Conservation (phyloP, 2,329 filamentous ascomycete genomes). For the Cephalotrichum gorgonifer region DNA sequence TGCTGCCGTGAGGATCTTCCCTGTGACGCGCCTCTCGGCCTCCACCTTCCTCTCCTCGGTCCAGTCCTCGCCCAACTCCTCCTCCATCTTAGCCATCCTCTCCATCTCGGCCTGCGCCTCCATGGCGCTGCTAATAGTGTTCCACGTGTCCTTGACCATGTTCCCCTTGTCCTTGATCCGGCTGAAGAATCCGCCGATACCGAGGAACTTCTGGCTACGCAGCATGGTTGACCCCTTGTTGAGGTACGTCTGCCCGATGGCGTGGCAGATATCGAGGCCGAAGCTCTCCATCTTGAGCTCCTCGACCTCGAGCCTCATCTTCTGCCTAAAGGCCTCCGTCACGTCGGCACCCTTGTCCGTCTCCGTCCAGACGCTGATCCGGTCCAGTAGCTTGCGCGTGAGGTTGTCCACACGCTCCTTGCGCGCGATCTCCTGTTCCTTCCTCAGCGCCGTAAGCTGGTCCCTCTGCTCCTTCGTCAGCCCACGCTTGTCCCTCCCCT, state of each 20-base stretch:
- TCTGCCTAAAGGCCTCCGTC: constrained; percentile 82
- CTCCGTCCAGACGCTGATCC: constrained; percentile 92
- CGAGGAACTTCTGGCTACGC: constrained; percentile 93
- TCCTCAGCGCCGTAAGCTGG: constrained; percentile 78
- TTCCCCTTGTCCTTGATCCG: constrained; percentile 93
- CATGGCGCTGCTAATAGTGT: constrained; percentile 90
- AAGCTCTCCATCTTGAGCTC: constrained; percentile 99
- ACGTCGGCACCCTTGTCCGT: constrained; percentile 83
- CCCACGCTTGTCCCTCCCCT: constrained; percentile 51
- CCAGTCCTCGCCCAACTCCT: constrained; percentile 93
- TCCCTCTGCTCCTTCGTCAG: constrained; percentile 89
- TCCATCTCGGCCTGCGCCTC: constrained; percentile 98
- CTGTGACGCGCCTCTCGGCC: constrained; percentile 90
- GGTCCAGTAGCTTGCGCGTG: constrained; percentile 74
- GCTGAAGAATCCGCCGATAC: constrained; percentile 89
- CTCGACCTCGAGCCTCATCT: constrained; percentile 89
- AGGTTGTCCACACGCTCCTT: constrained; percentile 85
- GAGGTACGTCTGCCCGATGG: constrained; percentile 84
- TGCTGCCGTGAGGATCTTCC: constrained; percentile 93
- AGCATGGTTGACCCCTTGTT: constrained; percentile 80
- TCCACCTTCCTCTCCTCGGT: constrained; percentile 95
- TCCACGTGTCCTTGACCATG: constrained; percentile 97
- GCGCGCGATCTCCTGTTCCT: constrained; percentile 71
- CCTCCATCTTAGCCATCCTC: constrained; percentile 94
- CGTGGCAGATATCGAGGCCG: constrained; percentile 89